Conservation (phyloP, 2,329 filamentous ascomycete genomes). For the Aspergillus fructus region DNA sequence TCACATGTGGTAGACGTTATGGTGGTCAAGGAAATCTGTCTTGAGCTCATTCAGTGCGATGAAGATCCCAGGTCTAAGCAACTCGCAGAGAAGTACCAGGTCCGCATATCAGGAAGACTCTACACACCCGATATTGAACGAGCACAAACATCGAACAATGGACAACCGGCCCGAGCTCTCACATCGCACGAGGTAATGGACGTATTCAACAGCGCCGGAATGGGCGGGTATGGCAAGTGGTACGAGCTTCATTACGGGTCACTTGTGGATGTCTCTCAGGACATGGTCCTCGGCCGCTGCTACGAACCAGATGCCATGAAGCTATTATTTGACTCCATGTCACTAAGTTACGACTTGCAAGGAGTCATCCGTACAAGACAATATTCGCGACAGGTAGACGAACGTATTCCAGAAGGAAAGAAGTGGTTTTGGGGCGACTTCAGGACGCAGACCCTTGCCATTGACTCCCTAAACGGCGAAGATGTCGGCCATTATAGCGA, state of each 20-base stretch:
- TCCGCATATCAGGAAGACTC: conserved; percentile 51
- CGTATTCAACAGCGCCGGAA: conserved; percentile 39
- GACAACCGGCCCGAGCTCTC: conserved; percentile 25
- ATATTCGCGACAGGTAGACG: conserved; percentile 48
- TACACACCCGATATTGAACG: conserved; percentile 42
- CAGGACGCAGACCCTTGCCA: conserved; percentile 55
- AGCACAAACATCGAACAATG: conserved; percentile 20
- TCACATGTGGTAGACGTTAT: conserved; percentile 51
- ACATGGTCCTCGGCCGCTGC: conserved; percentile 55
- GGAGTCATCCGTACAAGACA: conserved; percentile 48
- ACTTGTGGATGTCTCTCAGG: conserved; percentile 50
- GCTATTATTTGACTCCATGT: conserved; percentile 42
- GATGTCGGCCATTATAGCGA: conserved; percentile 50
- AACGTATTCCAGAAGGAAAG: conserved; percentile 47
- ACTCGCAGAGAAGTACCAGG: conserved; percentile 46
- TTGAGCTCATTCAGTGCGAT: conserved; percentile 51
- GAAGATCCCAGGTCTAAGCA: conserved; percentile 47
- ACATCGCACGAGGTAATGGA: conserved; percentile 33
- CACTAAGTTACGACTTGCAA: conserved; percentile 47
- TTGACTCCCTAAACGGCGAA: conserved; percentile 55
- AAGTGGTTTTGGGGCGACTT: conserved; percentile 60
- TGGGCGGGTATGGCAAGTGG: conserved; percentile 52
- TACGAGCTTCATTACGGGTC: conserved; percentile 48
- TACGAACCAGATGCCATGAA: conserved; percentile 52
- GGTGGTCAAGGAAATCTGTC: conserved; percentile 53